Conservation (phyloP, 129 eudicot genomes). For the Oenanthe sinensis region DNA sequence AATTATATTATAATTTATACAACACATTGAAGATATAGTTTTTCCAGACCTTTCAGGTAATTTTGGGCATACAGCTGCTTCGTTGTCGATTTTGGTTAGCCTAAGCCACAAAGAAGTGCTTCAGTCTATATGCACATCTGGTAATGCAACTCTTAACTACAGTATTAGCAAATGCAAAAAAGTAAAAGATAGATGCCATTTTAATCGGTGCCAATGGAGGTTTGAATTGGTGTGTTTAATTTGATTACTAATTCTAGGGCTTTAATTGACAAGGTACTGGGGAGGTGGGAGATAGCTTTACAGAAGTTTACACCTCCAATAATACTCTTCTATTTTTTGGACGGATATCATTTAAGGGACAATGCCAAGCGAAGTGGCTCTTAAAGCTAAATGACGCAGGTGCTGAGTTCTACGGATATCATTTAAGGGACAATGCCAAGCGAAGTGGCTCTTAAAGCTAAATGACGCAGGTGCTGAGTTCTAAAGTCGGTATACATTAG, state of each 20-base stretch:
- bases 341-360: background rate
- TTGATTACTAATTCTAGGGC: background rate
- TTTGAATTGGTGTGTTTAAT: background rate
- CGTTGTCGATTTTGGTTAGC: background rate
- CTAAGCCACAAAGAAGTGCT: background rate
- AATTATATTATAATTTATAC: no score
- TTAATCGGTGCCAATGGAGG: background rate
- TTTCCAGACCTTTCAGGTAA: background rate
- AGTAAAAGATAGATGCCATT: background rate
- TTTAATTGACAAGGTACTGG: background rate
- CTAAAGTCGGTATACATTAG: background rate
- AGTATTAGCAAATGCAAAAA: background rate
- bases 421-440: background rate
- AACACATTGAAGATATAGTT: background rate
- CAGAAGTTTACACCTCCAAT: background rate
- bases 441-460: background rate
- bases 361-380: background rate
- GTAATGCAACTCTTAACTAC: background rate
- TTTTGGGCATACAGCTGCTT: background rate
- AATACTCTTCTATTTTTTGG: background rate
- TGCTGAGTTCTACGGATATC: background rate
- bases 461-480: background rate
- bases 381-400: background rate
- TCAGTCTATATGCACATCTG: background rate
- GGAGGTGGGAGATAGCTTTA: background rate